These are phyloP conservation scores for Tylopilus plumbeoviolaceoides DNA, from an alignment of 768 basidiomycete species.

Conservation along the genomic window DNA sequence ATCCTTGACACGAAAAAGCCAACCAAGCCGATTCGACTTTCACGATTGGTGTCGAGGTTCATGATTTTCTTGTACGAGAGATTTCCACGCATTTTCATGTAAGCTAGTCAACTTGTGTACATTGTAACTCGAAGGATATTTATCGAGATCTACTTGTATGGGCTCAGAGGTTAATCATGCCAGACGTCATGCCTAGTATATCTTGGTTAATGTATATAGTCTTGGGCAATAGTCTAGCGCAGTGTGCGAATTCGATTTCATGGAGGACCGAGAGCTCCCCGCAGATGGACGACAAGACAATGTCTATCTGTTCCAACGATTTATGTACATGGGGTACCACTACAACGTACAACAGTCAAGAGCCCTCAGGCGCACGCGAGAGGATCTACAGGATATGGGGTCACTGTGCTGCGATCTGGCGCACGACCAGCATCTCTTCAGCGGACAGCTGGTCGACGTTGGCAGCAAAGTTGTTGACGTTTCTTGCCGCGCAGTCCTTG, in stretches of 20 bases:
- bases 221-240: neutral
- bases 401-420: slow-evolving; percentile 39
- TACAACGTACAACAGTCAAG: slow-evolving; percentile 5
- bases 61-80: neutral
- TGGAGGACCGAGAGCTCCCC: neutral
- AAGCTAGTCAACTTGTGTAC: neutral
- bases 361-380: neutral
- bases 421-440: slow-evolving; percentile 70
- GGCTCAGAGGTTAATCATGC: neutral
- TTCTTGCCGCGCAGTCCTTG: slow-evolving; percentile 59
- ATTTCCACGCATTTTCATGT: neutral
- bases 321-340: slow-evolving; percentile 13
- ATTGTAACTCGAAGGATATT: neutral
- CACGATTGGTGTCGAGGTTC: too few species aligned
- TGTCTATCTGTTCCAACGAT: neutral
- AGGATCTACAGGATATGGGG: neutral
- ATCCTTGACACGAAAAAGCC: neutral
- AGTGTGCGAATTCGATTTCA: neutral
- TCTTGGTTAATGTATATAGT: neutral
- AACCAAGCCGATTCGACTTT: too few species aligned
- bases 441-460: slow-evolving; percentile 62
- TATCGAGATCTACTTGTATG: neutral
- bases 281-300: neutral
- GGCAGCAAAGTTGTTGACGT: slow-evolving; percentile 57
- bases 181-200: neutral